A percentile compares a stretch with the other conserved stretches of the same genome.
phyloP scores from a whole-genome alignment of 2,329 filamentous ascomycete species.

The Colletotrichum sp. region DNA sequence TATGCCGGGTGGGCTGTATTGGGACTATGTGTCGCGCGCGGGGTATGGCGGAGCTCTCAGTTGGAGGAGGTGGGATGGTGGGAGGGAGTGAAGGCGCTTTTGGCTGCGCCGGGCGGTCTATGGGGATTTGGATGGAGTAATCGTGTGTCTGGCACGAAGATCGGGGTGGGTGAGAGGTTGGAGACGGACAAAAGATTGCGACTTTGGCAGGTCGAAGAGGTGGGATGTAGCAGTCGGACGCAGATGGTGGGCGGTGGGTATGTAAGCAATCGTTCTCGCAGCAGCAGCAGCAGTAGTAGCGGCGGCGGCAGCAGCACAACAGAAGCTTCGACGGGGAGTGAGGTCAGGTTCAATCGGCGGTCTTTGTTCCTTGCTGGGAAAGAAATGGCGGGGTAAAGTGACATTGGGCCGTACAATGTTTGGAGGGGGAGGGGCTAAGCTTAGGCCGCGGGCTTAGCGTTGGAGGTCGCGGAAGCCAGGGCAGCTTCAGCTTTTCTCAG shows the following conservation, averaged over 20 bases:
- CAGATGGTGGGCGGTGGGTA: neutral
- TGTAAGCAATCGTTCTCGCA: neutral
- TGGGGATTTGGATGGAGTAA: neutral
- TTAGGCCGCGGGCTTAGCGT: neutral
- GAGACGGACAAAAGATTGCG: neutral
- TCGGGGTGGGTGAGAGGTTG: neutral
- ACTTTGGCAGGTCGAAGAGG: neutral
- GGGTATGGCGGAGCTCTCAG: neutral
- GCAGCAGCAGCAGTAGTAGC: neutral
- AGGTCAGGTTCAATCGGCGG: neutral
- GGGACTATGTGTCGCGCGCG: neutral
- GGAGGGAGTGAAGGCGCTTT: neutral
- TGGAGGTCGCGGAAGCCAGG: neutral
- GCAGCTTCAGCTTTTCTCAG: neutral
- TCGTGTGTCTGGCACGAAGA: neutral
- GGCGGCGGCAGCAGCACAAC: neutral
- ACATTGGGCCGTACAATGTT: neutral
- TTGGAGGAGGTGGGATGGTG: neutral
- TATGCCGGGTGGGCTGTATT: neutral
- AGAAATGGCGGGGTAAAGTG: slow-evolving; percentile 4
- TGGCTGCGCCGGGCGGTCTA: neutral
- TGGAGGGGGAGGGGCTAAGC: slow-evolving; percentile 1
- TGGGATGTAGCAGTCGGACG: neutral
- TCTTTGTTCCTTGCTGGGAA: neutral
- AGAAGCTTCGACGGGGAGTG: neutral